Evolutionary conservation across 208 protist species (phyloP).

Genomic region (Trypanosoma congolense): DNA sequence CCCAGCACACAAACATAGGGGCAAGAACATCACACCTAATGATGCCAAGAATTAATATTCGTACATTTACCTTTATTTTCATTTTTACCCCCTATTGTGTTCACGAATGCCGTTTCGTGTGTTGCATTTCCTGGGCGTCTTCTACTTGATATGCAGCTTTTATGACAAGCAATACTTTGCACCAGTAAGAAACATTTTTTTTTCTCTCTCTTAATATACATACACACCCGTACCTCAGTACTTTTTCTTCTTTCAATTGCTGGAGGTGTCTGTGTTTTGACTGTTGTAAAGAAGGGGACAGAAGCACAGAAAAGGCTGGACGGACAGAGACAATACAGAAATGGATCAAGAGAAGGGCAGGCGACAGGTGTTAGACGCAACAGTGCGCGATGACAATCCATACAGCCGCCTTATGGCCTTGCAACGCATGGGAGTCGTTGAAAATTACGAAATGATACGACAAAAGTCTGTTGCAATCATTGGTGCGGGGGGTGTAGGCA

Average conservation of each 20-base stretch:
- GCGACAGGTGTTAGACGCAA: slow-evolving; percentile 54
- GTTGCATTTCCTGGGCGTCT: no score
- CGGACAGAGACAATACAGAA: neutral
- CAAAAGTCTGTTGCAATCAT: slow-evolving; percentile 90
- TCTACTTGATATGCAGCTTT: no score
- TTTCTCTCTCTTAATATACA: no score
- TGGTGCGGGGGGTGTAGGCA: slow-evolving; percentile 94
- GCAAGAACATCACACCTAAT: no score
- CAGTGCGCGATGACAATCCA: slow-evolving; percentile 92
- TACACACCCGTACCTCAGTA: no score
- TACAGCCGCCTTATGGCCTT: slow-evolving; percentile 96
- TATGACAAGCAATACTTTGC: no score
- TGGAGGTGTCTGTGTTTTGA: no score
- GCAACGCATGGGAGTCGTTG: slow-evolving; percentile 96
- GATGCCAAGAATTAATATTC: no score
- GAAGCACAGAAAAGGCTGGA: neutral
- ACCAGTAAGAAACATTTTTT: no score
- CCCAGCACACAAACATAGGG: no score
- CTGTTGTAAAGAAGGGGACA: neutral
- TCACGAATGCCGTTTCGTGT: no score
- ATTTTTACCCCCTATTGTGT: neutral
- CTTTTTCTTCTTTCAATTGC: no score
- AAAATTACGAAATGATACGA: slow-evolving; percentile 95
- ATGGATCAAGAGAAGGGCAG: slow-evolving; percentile 17
- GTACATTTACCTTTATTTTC: neutral